Base-by-base conservation (phyloP, 2,329 filamentous ascomycete species). In the Pseudogymnoascus sp. region DNA sequence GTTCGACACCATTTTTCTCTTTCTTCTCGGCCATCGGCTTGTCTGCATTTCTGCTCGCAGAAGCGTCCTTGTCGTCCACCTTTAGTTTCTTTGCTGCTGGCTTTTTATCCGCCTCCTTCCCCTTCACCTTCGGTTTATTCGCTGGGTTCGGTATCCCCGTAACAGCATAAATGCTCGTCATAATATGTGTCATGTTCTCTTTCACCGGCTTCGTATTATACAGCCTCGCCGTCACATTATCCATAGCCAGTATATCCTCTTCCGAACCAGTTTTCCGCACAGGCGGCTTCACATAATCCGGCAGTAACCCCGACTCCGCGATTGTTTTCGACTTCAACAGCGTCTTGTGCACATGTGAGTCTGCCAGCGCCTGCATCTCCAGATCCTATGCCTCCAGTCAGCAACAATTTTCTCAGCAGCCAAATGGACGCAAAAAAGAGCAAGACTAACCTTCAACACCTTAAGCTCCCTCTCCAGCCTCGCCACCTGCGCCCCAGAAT, bases 391-490 rank as follows among this genome's bases (percentile, higher is more conserved):
- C 13, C 62, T 26, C 39, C 35, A 59, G 54, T 57, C 31, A 50
- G 31, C 41, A 29, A 54, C 47, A 17, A 33, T n/a, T n/a, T n/a
- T n/a, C n/a, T n/a, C n/a, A 11, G 33, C 5, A 44, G 26, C 36
- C 2, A 17, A 29, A 41, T n/a, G n/a, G n/a, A n/a, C n/a, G n/a
- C n/a, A n/a, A n/a, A n/a, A n/a, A n/a, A n/a, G n/a, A n/a, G n/a
- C n/a, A 31, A 11, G 33, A 64, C 70, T 58, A 60, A 74, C 73
- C 71, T 84, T 84, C 60, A 83, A 66, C 10, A 76, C 78, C 33
- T 74, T 73, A 60, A 82, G 78, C 67, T 84, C 89, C 35, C 81
- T 80, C 64, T 89, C 82, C 33, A 92, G 75, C 17, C 88, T 78
- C 62, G 77, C 75, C 21, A 82, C 75, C 11, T 54, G 47, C 47